These are phyloP conservation scores for Neoconidiobolus thromboides DNA, from an alignment of 371 early-diverging fungal species.

Conservation along the genomic window DNA sequence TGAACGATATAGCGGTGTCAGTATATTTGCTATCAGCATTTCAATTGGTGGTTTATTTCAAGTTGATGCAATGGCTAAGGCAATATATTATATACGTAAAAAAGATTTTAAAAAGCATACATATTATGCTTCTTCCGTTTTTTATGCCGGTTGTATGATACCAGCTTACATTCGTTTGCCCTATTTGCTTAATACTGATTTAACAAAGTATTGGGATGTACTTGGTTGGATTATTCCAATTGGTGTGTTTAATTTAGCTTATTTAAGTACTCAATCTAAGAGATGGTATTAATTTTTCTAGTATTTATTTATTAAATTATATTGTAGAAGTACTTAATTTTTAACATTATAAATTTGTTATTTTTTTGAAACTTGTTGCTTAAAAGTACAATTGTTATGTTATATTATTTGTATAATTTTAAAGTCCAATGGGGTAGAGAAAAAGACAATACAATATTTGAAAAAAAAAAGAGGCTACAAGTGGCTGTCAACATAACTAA, in stretches of 20 bases:
- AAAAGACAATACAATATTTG: too few relatives aligned
- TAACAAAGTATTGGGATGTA: not conserved
- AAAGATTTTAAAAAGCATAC: not conserved
- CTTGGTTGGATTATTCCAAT: not conserved
- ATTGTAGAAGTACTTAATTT: too few relatives aligned
- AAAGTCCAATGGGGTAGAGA: too few relatives aligned
- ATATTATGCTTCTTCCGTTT: not conserved
- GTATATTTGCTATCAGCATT: not conserved
- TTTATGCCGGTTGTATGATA: not conserved
- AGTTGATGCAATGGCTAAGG: not conserved
- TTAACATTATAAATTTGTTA: too few relatives aligned
- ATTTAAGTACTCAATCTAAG: not conserved
- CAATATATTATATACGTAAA: not conserved
- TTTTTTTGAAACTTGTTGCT: too few relatives aligned
- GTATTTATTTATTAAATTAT: too few relatives aligned
- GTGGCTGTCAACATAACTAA: too few relatives aligned
- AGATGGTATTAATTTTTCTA: not conserved
- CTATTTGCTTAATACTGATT: not conserved
- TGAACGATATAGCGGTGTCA: not conserved
- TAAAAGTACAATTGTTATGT: too few relatives aligned
- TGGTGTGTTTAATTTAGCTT: not conserved
- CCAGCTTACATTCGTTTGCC: not conserved
- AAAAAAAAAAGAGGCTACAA: too few relatives aligned
- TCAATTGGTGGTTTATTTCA: not conserved
- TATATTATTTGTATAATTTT: too few relatives aligned